Evolutionary conservation across 2,329 filamentous ascomycete genomes (phyloP), one percentile per base, ranked within the genome.

Genomic region (Beauveria sp.): DNA sequence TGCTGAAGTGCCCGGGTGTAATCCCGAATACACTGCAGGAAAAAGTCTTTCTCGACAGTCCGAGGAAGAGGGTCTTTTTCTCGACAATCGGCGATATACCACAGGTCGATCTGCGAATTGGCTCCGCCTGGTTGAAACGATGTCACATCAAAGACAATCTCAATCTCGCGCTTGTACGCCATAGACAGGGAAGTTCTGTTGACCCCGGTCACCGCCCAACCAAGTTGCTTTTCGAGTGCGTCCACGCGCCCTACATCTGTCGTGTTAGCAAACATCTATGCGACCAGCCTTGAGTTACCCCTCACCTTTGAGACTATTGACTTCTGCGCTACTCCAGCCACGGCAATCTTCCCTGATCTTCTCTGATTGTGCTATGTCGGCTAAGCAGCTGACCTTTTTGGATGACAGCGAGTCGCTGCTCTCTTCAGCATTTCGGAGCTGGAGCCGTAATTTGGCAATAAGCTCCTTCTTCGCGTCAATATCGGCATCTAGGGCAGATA

Each of bases 251-350:
- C 88, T 91, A 67, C 60, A 47, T 46, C n/a, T 38, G 22, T 43
- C n/a, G 50, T 55, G 71, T 84, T 71, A 82, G 76, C 63, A 56
- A 62, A 61, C 18, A 53, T 46, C 1, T 22, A 43, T 40, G 40
- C 24, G 34, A n/a, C 24, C 53, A 24, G 26, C 26, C 40, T 34
- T 38, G 40, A 10, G 20, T 42, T 43, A 52, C 24, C 40, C 51
- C 70, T 34, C 80, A 90, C 89, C 83, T 81, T 93, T 92, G n/a
- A 96, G 79, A 45, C 79, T 78, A 65, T 83, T 83, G 65, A 98
- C 90, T 74, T 98, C 95, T 30, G 82, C 86, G 58, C 87, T 85
- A 61, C 88, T 93, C 88, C 93, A 97, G 45, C 93, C 93, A 58
- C 93, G 86, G 71, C 89, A 96, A 69, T 96, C 90, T 71, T 97